Conservation (phyloP, 2,329 filamentous ascomycete genomes). For the Drechslerella stenobrocha region DNA sequence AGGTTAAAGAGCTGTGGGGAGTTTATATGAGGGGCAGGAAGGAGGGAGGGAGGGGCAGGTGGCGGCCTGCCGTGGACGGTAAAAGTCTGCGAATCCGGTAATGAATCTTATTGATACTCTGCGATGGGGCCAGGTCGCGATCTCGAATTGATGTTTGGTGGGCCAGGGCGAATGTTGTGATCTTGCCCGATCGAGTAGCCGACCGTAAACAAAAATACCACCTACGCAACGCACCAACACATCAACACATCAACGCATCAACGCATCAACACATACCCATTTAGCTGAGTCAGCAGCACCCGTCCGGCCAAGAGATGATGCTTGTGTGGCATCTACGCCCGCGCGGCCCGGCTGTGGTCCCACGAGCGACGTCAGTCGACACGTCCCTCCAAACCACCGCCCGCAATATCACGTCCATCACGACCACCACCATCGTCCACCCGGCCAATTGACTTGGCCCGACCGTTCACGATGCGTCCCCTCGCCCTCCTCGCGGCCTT, state of each 20-base stretch:
- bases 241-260: conserved; percentile 1
- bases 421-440: conserved; percentile 13
- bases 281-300: conserved; percentile 29
- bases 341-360: conserved; percentile 9
- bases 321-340: conserved; percentile 45
- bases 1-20: neutral
- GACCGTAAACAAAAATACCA: conserved; percentile 48
- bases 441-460: conserved; percentile 46
- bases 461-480: conserved; percentile 33
- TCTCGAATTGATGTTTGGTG: neutral
- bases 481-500: conserved; percentile 31
- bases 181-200: conserved; percentile 31
- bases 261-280: conserved; percentile 8
- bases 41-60: conserved; percentile 14
- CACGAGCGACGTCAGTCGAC: conserved; percentile 28
- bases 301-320: conserved; percentile 12
- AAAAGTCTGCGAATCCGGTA: conserved; percentile 9
- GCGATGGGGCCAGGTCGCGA: conserved; percentile 21
- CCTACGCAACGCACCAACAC: conserved; percentile 27
- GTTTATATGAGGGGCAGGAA: neutral
- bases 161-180: conserved; percentile 25
- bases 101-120: conserved; percentile 4
- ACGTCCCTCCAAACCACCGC: conserved; percentile 16
- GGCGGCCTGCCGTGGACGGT: conserved; percentile 37
- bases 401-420: conserved; percentile 9